A percentile compares a stretch with the other conserved stretches of the same genome.
Conservation (phyloP, 1,284 basidiomycete species). For the Ceratobasidium sp. region DNA sequence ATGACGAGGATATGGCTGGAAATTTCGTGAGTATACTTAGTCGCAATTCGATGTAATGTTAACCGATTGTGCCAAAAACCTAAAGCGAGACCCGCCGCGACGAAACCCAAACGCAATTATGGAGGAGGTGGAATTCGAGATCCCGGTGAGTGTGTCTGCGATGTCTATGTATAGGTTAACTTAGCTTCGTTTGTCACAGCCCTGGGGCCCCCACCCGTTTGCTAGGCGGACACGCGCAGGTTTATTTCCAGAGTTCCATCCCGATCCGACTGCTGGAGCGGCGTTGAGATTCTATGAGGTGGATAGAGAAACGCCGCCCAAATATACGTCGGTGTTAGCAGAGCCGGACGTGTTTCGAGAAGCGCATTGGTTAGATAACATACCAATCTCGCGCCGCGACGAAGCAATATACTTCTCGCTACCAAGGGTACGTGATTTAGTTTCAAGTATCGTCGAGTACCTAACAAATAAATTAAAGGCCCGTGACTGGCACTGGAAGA, state of each 20-base stretch:
- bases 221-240: not conserved
- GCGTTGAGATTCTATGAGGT: not conserved
- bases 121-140: not conserved
- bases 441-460: not conserved
- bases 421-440: not conserved
- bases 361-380: not conserved
- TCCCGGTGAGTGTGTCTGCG: not conserved
- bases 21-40: not conserved
- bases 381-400: not conserved
- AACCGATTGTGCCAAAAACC: not conserved
- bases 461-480: not conserved
- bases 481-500: conserved; percentile 48
- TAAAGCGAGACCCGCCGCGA: not conserved
- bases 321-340: not conserved
- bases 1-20: conserved; percentile 8
- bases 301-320: not conserved
- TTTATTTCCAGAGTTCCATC: not conserved
- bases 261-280: conserved; percentile 8
- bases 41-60: not conserved
- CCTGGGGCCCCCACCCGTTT: not conserved
- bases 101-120: not conserved
- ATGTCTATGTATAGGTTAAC: not conserved
- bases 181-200: not conserved
- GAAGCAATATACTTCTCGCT: not conserved
- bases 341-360: not conserved